phyloP scores from a whole-genome alignment of 768 basidiomycete genomes.

The Lentinula guzmanii region DNA sequence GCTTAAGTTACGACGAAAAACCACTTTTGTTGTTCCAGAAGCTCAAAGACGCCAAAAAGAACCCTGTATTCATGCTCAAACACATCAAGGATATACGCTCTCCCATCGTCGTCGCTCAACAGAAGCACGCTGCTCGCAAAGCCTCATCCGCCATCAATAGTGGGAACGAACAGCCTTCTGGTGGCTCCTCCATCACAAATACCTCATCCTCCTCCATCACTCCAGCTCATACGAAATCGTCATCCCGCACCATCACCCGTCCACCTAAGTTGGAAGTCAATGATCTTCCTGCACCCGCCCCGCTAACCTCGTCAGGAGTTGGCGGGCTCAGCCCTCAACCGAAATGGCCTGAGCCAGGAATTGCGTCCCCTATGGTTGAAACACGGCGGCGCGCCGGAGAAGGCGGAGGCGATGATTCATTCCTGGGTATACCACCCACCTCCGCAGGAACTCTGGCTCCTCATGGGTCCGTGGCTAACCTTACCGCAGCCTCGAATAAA shows the following conservation, averaged over 20 bases:
- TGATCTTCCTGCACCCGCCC: conserved; percentile 47
- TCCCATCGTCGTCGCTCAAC: conserved; percentile 93
- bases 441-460: conserved; percentile 4
- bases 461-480: background rate
- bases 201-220: conserved; percentile 34
- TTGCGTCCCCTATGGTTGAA: conserved; percentile 54
- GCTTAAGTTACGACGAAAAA: conserved; percentile 96
- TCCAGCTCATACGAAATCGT: conserved; percentile 37
- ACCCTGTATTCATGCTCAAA: conserved; percentile 98
- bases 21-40: conserved; percentile 95
- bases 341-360: conserved; percentile 67
- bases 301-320: conserved; percentile 34
- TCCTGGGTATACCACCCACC: background rate
- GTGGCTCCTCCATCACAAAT: background rate
- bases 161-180: conserved; percentile 12
- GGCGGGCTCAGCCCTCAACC: conserved; percentile 55
- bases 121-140: conserved; percentile 89
- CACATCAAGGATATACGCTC: conserved; percentile 96
- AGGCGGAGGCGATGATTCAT: conserved; percentile 30
- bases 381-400: conserved; percentile 25
- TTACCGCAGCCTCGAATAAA: background rate
- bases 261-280: conserved; percentile 70
- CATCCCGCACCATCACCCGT: conserved; percentile 40
- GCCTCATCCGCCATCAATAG: conserved; percentile 52
- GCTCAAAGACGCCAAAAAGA: conserved; percentile 94